Conservation (phyloP, 2,329 filamentous ascomycete species). For the Lasiodiplodia citricola region DNA sequence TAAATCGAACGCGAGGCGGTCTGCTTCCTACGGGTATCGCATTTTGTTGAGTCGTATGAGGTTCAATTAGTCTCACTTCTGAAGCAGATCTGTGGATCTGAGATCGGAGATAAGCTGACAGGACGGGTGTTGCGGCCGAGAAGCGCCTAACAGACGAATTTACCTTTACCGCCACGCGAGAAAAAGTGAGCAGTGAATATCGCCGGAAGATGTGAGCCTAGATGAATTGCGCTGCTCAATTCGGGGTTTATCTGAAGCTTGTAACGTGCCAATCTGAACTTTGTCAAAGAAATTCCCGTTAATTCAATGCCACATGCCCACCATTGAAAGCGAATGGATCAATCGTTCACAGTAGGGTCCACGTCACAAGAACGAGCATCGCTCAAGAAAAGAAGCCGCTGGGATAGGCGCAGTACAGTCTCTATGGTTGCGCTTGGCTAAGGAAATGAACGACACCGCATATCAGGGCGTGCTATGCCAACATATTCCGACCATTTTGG, state of each 20-base stretch:
- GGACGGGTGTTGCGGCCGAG: background rate
- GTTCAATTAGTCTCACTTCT: background rate
- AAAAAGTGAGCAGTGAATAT: too few species aligned
- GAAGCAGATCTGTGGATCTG: constrained; percentile 11
- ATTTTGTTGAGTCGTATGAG: background rate
- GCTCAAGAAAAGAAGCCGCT: background rate
- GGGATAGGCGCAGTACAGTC: background rate
- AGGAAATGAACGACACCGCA: background rate
- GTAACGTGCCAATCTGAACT: background rate
- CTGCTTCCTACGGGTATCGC: background rate
- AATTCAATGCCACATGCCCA: background rate
- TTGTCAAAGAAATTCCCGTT: background rate
- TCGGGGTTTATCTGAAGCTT: background rate
- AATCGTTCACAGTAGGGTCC: background rate
- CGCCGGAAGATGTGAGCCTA: too few species aligned
- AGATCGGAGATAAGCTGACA: background rate
- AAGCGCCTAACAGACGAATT: background rate
- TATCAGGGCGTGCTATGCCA: background rate
- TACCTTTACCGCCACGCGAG: background rate
- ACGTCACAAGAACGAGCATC: background rate
- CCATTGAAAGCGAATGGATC: background rate
- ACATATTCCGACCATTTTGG: background rate
- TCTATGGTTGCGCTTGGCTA: background rate
- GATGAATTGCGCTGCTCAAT: background rate
- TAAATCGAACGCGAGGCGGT: background rate